A percentile compares a stretch with the other conserved stretches of the same genome.
phyloP scores from a whole-genome alignment of 495 filamentous ascomycete genomes.

The Margaritispora aquatica region DNA sequence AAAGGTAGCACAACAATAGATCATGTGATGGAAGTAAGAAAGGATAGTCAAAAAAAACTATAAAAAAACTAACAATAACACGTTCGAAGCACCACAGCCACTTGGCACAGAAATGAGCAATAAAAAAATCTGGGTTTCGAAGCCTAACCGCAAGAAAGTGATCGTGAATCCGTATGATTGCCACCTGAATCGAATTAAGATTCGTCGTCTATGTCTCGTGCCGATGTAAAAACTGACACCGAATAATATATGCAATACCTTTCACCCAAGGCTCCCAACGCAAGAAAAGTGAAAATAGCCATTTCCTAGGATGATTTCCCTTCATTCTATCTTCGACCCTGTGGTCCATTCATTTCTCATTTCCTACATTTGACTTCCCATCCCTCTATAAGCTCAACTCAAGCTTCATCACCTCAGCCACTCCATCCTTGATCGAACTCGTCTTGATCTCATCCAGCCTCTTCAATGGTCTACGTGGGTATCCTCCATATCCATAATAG shows the following conservation, averaged over 20 bases:
- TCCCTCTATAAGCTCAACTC: conserved; percentile 38
- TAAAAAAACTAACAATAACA: no score
- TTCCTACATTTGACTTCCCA: neutral
- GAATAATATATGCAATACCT: neutral
- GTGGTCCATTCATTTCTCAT: neutral
- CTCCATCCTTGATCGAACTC: conserved; percentile 59
- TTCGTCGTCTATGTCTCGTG: neutral
- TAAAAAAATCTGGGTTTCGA: no score
- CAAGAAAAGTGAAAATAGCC: neutral
- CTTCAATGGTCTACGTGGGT: conserved; percentile 66
- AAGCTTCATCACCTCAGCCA: conserved; percentile 60
- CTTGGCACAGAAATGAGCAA: no score
- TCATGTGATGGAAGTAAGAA: no score
- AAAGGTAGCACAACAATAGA: no score
- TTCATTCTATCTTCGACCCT: neutral
- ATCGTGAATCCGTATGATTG: neutral
- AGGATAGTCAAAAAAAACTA: no score
- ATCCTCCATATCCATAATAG: conserved; percentile 81
- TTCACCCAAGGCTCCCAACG: neutral
- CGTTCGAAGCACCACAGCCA: no score
- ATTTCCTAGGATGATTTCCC: neutral
- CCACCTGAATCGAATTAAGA: neutral
- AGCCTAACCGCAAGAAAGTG: no score
- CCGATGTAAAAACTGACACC: neutral
- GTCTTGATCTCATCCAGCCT: conserved; percentile 55